phyloP scores from a whole-genome alignment of 2,329 filamentous ascomycete species.

The Alternaria ventricosa region DNA sequence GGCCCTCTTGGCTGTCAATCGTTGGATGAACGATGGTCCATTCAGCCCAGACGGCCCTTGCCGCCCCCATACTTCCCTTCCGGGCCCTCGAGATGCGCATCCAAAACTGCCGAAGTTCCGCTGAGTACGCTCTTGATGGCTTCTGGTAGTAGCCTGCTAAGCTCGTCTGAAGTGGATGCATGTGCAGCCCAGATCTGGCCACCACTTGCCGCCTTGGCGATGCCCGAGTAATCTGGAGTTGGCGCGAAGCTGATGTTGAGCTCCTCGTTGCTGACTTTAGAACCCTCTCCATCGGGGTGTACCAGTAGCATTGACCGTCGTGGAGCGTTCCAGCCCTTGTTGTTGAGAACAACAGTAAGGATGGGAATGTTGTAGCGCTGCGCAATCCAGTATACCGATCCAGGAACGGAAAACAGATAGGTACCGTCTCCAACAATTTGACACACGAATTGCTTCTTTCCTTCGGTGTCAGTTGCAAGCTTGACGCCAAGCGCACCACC shows the following conservation, averaged over 20 bases:
- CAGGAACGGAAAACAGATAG: slow-evolving; percentile 69
- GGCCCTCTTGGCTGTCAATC: no score
- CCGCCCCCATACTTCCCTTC: slow-evolving; percentile 59
- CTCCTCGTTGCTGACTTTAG: slow-evolving; percentile 67
- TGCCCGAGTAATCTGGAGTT: slow-evolving; percentile 71
- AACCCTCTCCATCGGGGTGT: slow-evolving; percentile 68
- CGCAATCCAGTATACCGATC: slow-evolving; percentile 72
- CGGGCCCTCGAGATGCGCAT: slow-evolving; percentile 65
- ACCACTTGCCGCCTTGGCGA: slow-evolving; percentile 70
- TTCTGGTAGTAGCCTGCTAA: slow-evolving; percentile 61
- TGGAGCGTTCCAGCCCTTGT: slow-evolving; percentile 75
- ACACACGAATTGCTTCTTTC: slow-evolving; percentile 48
- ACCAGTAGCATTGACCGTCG: slow-evolving; percentile 67
- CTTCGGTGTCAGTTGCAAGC: slow-evolving; percentile 65
- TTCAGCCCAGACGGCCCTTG: slow-evolving; percentile 20
- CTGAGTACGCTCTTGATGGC: slow-evolving; percentile 65
- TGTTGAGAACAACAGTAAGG: slow-evolving; percentile 71
- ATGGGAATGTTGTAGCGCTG: slow-evolving; percentile 70
- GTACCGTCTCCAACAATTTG: slow-evolving; percentile 71
- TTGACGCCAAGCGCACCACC: slow-evolving; percentile 78
- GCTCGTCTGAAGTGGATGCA: slow-evolving; percentile 63
- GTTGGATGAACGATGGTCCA: neutral
- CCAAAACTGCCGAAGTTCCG: slow-evolving; percentile 67
- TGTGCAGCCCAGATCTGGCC: slow-evolving; percentile 67
- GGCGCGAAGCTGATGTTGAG: slow-evolving; percentile 72